Evolutionary conservation across 148 eudicot genomes (phyloP).

Genomic region (Diospyros kaki): DNA sequence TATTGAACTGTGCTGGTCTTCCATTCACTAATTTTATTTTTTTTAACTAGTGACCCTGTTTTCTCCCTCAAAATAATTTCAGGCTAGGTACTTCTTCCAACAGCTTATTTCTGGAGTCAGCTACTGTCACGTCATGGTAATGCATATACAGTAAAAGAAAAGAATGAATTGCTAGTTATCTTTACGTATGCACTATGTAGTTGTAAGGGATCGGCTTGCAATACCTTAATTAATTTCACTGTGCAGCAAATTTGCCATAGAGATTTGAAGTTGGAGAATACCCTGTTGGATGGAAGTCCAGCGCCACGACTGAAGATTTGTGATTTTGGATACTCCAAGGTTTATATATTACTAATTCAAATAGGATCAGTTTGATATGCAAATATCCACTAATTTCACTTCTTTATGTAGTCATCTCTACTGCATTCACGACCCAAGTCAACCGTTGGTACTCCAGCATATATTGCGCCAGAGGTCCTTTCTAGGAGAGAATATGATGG

Average conservation of each 20-base stretch:
- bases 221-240: neutral
- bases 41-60: neutral
- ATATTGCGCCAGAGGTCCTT: conserved; percentile 87
- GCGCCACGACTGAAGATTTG: conserved; percentile 83
- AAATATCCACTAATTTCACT: neutral
- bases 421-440: conserved; percentile 86
- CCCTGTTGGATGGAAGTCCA: conserved; percentile 78
- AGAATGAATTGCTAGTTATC: too few species aligned
- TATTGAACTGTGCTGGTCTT: neutral
- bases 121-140: conserved; percentile 77
- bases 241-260: conserved; percentile 85
- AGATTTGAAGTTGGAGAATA: conserved; percentile 77
- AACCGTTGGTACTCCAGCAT: conserved; percentile 86
- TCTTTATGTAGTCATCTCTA: conserved; percentile 57
- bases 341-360: conserved; percentile 3
- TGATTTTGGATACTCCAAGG: conserved; percentile 92
- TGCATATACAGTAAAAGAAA: neutral
- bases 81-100: conserved; percentile 89
- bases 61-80: conserved; percentile 12
- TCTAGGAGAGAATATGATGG: conserved; percentile 81
- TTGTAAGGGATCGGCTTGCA: neutral
- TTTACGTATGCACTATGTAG: too few species aligned
- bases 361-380: neutral
- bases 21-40: too few species aligned
- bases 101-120: conserved; percentile 81